These are phyloP conservation scores for Pistacia integerrima DNA, from an alignment of 345 rosid genomes.

Conservation along the genomic window DNA sequence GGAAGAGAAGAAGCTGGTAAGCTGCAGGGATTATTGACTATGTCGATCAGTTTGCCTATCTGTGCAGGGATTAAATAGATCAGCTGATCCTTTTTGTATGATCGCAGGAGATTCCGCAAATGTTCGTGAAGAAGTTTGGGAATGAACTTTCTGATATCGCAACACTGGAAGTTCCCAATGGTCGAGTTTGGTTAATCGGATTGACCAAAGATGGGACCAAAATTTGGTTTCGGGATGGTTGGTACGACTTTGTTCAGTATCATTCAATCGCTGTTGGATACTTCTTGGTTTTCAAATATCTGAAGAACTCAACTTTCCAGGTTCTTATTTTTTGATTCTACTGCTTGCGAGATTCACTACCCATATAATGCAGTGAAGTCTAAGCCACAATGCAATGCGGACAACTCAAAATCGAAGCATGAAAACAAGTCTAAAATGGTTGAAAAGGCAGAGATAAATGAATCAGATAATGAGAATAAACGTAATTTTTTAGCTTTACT, in stretches of 20 bases:
- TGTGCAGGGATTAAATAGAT: too few species aligned
- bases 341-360: constrained; percentile 40
- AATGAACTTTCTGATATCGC: constrained; percentile 36
- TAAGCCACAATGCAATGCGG: neutral
- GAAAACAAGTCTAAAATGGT: constrained; percentile 17
- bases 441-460: neutral
- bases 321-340: constrained; percentile 30
- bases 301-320: constrained; percentile 34
- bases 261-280: constrained; percentile 30
- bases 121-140: constrained; percentile 32
- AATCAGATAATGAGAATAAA: neutral
- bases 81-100: too few species aligned
- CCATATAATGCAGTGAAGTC: constrained; percentile 25
- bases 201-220: constrained; percentile 24
- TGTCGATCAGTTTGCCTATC: neutral
- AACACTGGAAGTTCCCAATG: constrained; percentile 32
- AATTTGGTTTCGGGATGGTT: constrained; percentile 42
- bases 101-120: constrained; percentile 38
- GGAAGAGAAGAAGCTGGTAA: constrained; percentile 1
- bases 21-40: neutral
- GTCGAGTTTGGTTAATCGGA: constrained; percentile 35
- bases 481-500: neutral
- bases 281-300: constrained; percentile 39
- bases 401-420: neutral
- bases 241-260: constrained; percentile 36